Percentiles rank a stretch among this genome's conserved stretches.
phyloP scores from a whole-genome alignment of 345 rosid species.

The Pistacia atlantica region DNA sequence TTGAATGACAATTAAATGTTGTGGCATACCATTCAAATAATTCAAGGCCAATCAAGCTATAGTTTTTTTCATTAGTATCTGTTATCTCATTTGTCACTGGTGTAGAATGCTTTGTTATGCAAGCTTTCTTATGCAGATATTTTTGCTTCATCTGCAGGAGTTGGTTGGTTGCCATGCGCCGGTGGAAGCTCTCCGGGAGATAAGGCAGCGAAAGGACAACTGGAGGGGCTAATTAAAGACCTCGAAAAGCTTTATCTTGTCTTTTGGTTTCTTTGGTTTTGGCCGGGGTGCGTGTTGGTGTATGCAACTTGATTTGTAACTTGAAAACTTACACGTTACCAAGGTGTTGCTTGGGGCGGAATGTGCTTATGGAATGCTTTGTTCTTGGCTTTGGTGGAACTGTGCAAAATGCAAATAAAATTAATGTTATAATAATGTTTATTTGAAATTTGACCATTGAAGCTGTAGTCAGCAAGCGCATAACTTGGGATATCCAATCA shows the following conservation, averaged over 20 bases:
- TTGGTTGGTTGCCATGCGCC: conserved; percentile 60
- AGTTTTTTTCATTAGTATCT: background rate
- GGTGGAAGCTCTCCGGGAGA: conserved; percentile 62
- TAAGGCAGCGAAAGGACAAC: conserved; percentile 68
- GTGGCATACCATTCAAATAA: background rate
- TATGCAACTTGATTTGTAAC: background rate
- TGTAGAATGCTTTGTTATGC: background rate
- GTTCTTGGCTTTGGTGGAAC: background rate
- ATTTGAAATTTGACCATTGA: background rate
- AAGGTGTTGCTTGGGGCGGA: background rate
- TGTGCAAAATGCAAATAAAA: no score
- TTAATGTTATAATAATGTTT: no score
- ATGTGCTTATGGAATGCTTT: background rate
- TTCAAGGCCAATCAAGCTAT: background rate
- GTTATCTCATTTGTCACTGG: background rate
- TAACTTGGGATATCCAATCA: background rate
- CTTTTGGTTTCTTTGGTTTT: background rate
- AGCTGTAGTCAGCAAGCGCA: background rate
- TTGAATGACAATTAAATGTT: background rate
- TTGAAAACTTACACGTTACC: background rate
- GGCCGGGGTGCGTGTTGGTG: background rate
- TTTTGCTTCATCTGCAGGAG: conserved; percentile 41
- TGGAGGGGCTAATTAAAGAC: conserved; percentile 59
- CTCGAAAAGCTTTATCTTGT: background rate
- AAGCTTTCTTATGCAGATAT: conserved; percentile 3